Conservation (phyloP, 768 basidiomycete genomes). For the Mycena vitilis region DNA sequence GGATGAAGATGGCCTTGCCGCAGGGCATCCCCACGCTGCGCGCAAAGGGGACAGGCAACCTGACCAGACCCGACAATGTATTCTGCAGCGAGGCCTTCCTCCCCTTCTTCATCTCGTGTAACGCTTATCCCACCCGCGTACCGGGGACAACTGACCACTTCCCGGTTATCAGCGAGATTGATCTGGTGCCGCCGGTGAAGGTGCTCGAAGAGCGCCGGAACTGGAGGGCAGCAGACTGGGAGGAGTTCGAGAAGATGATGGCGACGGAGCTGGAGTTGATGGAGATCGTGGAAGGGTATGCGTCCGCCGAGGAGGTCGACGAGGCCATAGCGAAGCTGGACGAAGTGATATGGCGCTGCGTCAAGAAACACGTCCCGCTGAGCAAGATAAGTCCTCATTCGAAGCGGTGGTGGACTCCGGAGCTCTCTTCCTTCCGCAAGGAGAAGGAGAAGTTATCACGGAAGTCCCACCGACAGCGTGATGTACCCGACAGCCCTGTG, state of each 20-base stretch:
- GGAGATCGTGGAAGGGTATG: neutral
- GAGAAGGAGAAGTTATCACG: neutral
- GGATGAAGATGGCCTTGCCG: constrained; percentile 17
- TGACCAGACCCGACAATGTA: constrained; percentile 14
- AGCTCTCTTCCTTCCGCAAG: neutral
- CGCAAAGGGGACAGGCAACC: constrained; percentile 1
- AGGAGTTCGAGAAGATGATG: neutral
- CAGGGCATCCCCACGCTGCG: constrained; percentile 7
- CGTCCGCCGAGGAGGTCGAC: constrained; percentile 1
- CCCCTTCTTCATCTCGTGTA: constrained; percentile 3
- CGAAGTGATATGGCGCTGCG: neutral
- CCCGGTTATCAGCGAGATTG: constrained; percentile 1
- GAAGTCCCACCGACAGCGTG: neutral
- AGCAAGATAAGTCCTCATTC: neutral
- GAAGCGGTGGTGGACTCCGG: neutral
- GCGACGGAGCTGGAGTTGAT: neutral
- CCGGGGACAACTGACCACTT: constrained; percentile 19
- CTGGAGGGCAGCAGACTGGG: constrained; percentile 4
- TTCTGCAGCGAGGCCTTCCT: constrained; percentile 8
- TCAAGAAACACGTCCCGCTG: neutral
- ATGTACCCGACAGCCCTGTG: neutral
- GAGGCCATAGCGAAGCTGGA: neutral
- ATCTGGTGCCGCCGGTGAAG: neutral
- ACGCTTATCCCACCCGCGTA: neutral
- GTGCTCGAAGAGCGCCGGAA: neutral